Evolutionary conservation across 768 basidiomycete genomes (phyloP), one percentile per base, ranked within the genome.

Genomic region (Rossbeevera mucosa): DNA sequence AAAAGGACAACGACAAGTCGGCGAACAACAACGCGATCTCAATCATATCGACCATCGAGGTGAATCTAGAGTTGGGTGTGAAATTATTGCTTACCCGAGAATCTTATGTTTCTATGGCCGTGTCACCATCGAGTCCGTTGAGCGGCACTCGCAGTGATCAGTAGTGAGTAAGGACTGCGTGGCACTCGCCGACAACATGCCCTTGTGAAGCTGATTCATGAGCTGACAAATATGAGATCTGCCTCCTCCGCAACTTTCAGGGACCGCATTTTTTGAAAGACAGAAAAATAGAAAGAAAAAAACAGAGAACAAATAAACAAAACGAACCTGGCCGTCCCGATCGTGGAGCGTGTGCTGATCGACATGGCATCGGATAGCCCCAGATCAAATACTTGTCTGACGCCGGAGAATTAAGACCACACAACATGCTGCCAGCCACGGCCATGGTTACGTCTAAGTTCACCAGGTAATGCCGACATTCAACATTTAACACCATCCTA

Each of bases 351-450:
- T 61, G 62, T 58, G 62, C 56, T 64, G 64, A 68, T 70, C 68
- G 68, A 70, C 68, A 52, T 56, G 64, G 56, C 59, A 62, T 57
- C 59, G 57, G 53, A 69, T 61, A 69, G 62, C 57, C 54, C 62
- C 53, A 63, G 50, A 63, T 64, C 61, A 59, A 60, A 61, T 58
- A 30, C 48, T 57, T 54, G 60, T 62, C 58, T 48, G 59, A 49
- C 61, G 33, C 48, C 64, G 36, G 36, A 51, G 59, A 56, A 63
- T 60, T 57, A 64, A 55, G 52, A 24, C 50, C 52, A 56, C 44
- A 46, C 49, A 46, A 53, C 62, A 60, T 58, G 64, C 51, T 62
- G 57, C 28, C 57, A 55, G 47, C 47, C 61, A 59, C 57, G 57
- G 52, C 58, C 61, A 59, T 58, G 56, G 59, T 64, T 66, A 66